A percentile compares a stretch with the other conserved stretches of the same genome.
Conservation (phyloP, 2,329 filamentous ascomycete species). For the Bisporella sp. region DNA sequence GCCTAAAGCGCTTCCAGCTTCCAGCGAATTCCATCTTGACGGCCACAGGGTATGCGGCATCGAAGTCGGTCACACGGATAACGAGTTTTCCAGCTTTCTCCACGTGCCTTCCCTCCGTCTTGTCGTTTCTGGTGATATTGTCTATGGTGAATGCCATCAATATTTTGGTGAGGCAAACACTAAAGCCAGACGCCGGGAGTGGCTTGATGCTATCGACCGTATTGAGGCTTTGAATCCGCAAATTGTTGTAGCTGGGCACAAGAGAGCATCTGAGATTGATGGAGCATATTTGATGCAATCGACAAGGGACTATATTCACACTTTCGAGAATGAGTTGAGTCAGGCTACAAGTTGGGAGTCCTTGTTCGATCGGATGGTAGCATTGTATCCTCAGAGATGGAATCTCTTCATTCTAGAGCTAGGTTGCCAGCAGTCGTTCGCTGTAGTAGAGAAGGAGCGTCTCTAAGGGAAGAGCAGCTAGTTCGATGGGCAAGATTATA, state of each 20-base stretch:
- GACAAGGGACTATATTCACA: neutral
- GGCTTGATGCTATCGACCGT: neutral
- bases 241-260: neutral
- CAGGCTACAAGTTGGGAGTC: neutral
- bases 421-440: neutral
- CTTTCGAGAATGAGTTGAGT: neutral
- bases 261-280: neutral
- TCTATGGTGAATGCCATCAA: neutral
- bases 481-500: neutral
- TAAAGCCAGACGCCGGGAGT: neutral
- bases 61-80: neutral
- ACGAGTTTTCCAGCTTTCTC: neutral
- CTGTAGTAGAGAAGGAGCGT: neutral
- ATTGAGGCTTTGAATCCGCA: neutral
- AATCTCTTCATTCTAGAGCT: neutral
- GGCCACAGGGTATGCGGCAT: neutral
- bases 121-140: neutral
- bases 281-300: neutral
- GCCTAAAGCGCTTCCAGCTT: neutral
- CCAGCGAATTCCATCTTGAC: neutral
- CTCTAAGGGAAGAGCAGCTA: neutral
- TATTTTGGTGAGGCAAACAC: neutral
- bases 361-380: neutral
- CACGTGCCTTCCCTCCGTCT: neutral
- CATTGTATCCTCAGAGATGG: neutral